Evolutionary conservation across 805 yeast genomes (phyloP).

Genomic region (Candida peoriensis): DNA sequence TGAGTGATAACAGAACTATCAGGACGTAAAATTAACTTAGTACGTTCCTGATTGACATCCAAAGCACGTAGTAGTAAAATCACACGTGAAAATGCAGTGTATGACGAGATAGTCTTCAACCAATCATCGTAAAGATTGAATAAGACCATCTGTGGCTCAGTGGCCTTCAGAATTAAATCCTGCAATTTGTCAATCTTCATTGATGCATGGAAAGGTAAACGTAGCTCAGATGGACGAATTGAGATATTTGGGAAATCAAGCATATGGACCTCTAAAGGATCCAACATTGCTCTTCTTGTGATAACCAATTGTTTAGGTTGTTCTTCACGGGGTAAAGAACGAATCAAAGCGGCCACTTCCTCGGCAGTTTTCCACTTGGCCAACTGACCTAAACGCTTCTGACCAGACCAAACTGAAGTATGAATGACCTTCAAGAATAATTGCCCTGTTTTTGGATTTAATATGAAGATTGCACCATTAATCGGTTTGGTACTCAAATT

Average conservation of each 20-base stretch:
- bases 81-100: slow-evolving; percentile 90
- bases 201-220: slow-evolving; percentile 85
- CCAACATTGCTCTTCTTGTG: slow-evolving; percentile 84
- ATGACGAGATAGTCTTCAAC: slow-evolving; percentile 76
- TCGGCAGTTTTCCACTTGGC: slow-evolving; percentile 99
- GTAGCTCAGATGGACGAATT: slow-evolving; percentile 83
- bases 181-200: slow-evolving; percentile 75
- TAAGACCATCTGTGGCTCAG: slow-evolving; percentile 88
- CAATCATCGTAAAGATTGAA: slow-evolving; percentile 94
- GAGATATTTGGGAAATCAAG: slow-evolving; percentile 91
- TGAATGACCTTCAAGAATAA: slow-evolving; percentile 84
- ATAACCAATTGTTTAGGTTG: slow-evolving; percentile 92
- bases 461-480: slow-evolving; percentile 86
- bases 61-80: slow-evolving; percentile 79
- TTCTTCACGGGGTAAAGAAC: slow-evolving; percentile 88
- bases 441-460: slow-evolving; percentile 90
- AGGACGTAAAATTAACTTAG: slow-evolving; percentile 71
- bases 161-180: slow-evolving; percentile 76
- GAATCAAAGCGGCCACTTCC: slow-evolving; percentile 85
- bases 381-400: slow-evolving; percentile 84
- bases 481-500: slow-evolving; percentile 88
- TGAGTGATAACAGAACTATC: slow-evolving; percentile 65
- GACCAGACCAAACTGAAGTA: slow-evolving; percentile 96
- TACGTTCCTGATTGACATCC: slow-evolving; percentile 68
- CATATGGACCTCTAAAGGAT: slow-evolving; percentile 96